These are phyloP conservation scores for Clavispora vitiphila DNA, from an alignment of 805 yeast genomes.

Conservation along the genomic window DNA sequence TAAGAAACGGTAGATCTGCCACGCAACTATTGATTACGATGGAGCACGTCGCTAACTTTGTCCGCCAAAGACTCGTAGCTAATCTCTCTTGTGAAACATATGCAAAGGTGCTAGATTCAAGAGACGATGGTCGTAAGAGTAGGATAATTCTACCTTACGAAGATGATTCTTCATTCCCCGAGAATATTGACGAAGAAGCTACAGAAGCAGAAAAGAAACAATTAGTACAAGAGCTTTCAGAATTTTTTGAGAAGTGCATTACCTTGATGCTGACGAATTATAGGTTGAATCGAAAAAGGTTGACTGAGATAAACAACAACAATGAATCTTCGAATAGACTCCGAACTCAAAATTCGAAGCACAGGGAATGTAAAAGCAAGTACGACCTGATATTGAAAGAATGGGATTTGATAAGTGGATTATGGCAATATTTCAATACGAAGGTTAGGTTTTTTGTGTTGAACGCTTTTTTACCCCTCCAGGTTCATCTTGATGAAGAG, in stretches of 20 bases:
- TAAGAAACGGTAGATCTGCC: slow-evolving; percentile 1
- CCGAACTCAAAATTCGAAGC: not conserved
- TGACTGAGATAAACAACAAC: not conserved
- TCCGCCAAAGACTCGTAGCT: slow-evolving; percentile 1
- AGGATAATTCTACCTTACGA: not conserved
- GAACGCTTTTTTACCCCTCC: slow-evolving; percentile 8
- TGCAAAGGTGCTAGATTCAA: not conserved
- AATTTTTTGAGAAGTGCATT: slow-evolving; percentile 7
- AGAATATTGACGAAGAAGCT: not conserved
- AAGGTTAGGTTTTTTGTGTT: slow-evolving; percentile 7
- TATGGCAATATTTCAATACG: slow-evolving; percentile 11
- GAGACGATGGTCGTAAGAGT: not conserved
- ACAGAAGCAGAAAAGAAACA: slow-evolving; percentile 4
- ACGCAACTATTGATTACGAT: slow-evolving; percentile 4
- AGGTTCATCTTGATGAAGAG: slow-evolving; percentile 4
- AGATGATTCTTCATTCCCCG: not conserved
- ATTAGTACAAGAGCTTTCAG: slow-evolving; percentile 2
- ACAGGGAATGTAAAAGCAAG: not conserved
- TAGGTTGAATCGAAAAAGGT: not conserved
- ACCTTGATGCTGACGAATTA: not conserved
- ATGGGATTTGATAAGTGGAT: slow-evolving; percentile 5
- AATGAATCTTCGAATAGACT: not conserved
- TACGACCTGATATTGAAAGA: slow-evolving; percentile 1
- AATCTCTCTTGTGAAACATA: not conserved
- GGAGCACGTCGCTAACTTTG: slow-evolving; percentile 7